Conservation (phyloP, 129 eudicot species). For the Pittosporum tobira region DNA sequence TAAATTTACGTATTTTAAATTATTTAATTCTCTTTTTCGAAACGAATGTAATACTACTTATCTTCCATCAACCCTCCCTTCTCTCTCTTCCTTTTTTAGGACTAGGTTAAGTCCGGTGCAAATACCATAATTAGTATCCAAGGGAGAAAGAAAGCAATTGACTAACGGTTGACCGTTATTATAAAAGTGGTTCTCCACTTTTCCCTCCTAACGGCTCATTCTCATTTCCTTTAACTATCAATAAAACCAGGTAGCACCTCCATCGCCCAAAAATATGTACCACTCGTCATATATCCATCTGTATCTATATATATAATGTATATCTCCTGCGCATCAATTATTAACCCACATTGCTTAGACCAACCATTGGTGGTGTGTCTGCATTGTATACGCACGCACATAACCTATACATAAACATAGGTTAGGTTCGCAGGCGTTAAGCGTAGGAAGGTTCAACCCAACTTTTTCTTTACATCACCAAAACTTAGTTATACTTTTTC, state of each 20-base stretch:
- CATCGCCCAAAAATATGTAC: neutral
- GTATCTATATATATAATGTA: neutral
- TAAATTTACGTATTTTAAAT: too few relatives aligned
- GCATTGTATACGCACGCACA: neutral
- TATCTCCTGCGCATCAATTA: too few relatives aligned
- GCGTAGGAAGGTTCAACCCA: slow-evolving; percentile 10
- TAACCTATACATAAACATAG: neutral
- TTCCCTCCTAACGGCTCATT: slow-evolving; percentile 30
- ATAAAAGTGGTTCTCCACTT: slow-evolving; percentile 25
- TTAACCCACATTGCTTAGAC: too few relatives aligned
- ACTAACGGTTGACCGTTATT: neutral
- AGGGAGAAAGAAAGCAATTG: neutral
- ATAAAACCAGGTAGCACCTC: neutral
- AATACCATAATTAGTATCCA: too few relatives aligned
- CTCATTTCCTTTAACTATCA: neutral
- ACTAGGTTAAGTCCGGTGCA: too few relatives aligned
- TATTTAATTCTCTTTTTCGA: too few relatives aligned
- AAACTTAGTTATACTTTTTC: neutral
- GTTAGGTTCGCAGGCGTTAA: slow-evolving; percentile 10
- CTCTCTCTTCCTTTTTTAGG: too few relatives aligned
- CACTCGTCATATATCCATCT: neutral
- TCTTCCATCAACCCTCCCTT: too few relatives aligned
- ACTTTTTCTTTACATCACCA: neutral
- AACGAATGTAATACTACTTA: too few relatives aligned
- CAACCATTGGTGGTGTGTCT: neutral